A percentile compares a stretch with the other conserved stretches of the same genome.
phyloP scores from a whole-genome alignment of 1,284 basidiomycete species.

The Amanita bisporigera region DNA sequence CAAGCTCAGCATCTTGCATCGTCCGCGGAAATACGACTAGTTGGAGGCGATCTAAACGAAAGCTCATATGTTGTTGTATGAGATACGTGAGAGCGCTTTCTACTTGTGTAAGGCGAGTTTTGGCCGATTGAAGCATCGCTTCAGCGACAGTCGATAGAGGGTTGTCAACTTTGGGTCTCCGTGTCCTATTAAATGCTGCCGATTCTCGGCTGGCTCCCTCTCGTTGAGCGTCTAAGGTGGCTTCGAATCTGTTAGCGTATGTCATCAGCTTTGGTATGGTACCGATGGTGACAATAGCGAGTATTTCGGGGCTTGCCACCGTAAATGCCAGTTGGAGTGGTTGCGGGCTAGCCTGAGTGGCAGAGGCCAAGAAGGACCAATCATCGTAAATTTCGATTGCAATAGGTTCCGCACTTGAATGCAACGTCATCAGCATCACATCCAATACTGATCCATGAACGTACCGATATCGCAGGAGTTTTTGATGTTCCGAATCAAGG shows the following conservation, averaged over 20 bases:
- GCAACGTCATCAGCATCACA: constrained; percentile 11
- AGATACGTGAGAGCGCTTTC: constrained; percentile 63
- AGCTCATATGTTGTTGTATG: constrained; percentile 73
- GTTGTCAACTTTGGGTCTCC: constrained; percentile 71
- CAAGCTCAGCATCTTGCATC: constrained; percentile 74
- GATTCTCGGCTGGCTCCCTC: constrained; percentile 77
- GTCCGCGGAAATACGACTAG: constrained; percentile 77
- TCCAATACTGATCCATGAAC: constrained; percentile 31
- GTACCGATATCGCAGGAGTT: constrained; percentile 79
- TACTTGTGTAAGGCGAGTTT: constrained; percentile 67
- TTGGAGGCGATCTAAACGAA: constrained; percentile 64
- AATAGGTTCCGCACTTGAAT: constrained; percentile 74
- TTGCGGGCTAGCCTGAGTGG: constrained; percentile 51
- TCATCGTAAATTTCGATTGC: constrained; percentile 81
- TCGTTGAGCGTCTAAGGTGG: constrained; percentile 73
- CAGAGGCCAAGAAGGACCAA: constrained; percentile 65
- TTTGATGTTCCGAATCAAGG: constrained; percentile 79
- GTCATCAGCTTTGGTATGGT: constrained; percentile 76
- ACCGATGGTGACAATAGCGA: constrained; percentile 72
- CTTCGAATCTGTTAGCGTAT: constrained; percentile 73
- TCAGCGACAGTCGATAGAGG: constrained; percentile 82
- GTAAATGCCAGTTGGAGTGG: constrained; percentile 79
- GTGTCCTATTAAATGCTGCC: constrained; percentile 68
- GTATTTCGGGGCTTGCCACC: constrained; percentile 74
- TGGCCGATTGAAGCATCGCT: constrained; percentile 79